Base-by-base conservation (phyloP, 2,329 filamentous ascomycete species). In the Fusarium circinatum region DNA sequence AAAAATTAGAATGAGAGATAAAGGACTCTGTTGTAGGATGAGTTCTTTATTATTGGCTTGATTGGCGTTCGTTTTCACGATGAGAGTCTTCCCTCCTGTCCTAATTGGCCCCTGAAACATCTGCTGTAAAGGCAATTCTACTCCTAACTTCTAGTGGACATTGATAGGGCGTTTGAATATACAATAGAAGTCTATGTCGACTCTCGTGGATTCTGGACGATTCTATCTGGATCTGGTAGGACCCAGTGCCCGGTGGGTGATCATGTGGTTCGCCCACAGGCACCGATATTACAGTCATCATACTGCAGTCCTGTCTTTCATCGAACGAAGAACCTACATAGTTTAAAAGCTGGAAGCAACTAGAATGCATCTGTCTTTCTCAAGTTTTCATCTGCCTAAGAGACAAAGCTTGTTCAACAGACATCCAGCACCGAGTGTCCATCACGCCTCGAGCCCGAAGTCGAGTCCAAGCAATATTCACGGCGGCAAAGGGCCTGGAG, bases 291-390 rank as follows among this genome's bases (percentile, higher is more conserved):
- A 4, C n/a, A 36, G 6, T 34, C 17, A 12, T 13, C 13, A 34
- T 24, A 2, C 6, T n/a, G 4, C 8, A 17, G 13, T 9, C 6
- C 6, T 6, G 2, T 4, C 5, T 20, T 3, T 15, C 30, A 20
- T 15, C 6, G n/a, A 20, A 52, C 6, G 8, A 36, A 36, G 17
- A 15, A 4, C 12, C 3, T 26, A 3, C 5, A 8, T 20, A 11
- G 9, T 4, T 34, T 52, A 6, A 0, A 24, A 24, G 11, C 17
- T 20, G 17, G 8, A 11, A 18, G 9, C 7, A 15, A 36, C 9
- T 8, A 0, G 3, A 14, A 36, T 1, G 0, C 1, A 15, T 26
- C 5, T 8, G 2, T 0, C 0, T 3, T 22, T 26, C 13, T 36
- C 12, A 20, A 22, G 2, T 8, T 26, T 1, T 1, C 3, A 24